Percentiles rank a stretch among this genome's conserved stretches.
phyloP scores from a whole-genome alignment of 129 eudicot species.

The Oenanthe sinensis region DNA sequence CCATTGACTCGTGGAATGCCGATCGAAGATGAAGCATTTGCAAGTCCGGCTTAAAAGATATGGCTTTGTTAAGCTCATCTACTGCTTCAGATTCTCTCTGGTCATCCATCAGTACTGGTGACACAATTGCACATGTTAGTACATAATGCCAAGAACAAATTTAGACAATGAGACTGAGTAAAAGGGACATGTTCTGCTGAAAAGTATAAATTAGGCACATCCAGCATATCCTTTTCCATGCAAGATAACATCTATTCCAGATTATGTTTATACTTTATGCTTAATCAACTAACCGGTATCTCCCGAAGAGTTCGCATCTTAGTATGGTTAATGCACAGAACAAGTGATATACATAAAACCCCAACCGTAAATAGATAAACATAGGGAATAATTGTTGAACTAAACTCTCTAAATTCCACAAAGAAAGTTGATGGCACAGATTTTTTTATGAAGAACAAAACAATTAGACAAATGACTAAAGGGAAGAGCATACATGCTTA shows the following conservation, averaged over 20 bases:
- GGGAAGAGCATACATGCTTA: background rate
- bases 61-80: conserved; percentile 72
- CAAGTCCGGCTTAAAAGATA: conserved; percentile 68
- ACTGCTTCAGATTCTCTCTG: conserved; percentile 76
- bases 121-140: conserved; percentile 3
- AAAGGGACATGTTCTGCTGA: background rate
- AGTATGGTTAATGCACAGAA: background rate
- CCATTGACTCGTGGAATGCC: conserved; percentile 79
- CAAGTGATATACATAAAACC: background rate
- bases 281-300: background rate
- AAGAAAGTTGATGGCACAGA: background rate
- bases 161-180: background rate
- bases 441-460: background rate
- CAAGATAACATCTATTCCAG: background rate
- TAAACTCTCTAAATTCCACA: background rate
- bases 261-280: background rate
- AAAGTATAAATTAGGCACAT: background rate
- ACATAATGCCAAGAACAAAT: background rate
- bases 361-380: background rate
- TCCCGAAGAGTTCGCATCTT: background rate
- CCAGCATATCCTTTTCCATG: background rate
- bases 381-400: background rate
- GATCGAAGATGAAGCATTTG: conserved; percentile 93
- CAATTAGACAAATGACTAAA: background rate
- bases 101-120: conserved; percentile 81